Conservation (phyloP, 2,329 filamentous ascomycete species). For the Pestalotiopsis sp. region DNA sequence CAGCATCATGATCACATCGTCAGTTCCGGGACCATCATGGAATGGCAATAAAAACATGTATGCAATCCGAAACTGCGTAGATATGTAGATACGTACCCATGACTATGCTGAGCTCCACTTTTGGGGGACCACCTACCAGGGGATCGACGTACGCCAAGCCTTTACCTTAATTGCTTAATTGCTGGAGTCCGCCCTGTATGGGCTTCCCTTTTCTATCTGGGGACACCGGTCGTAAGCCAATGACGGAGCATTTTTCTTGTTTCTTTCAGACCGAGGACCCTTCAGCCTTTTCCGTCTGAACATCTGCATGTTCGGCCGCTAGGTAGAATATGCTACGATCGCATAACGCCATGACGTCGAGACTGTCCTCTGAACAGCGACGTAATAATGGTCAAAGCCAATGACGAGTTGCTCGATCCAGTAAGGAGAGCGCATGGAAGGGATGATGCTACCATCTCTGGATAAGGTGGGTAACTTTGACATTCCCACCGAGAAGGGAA, state of each 20-base stretch:
- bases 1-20: no score
- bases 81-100: neutral
- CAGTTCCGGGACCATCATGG: no score
- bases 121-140: neutral
- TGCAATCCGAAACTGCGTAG: no score
- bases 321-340: neutral
- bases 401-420: neutral
- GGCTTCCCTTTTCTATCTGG: neutral
- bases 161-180: slow-evolving; percentile 7
- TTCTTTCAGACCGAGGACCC: neutral
- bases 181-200: neutral
- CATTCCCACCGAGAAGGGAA: neutral
- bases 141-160: neutral
- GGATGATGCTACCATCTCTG: neutral
- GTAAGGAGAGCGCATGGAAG: neutral
- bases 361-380: neutral
- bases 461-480: neutral
- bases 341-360: neutral
- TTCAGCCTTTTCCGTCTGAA: neutral
- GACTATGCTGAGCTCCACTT: neutral
- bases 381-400: neutral
- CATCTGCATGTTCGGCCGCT: neutral
- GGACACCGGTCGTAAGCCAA: neutral
- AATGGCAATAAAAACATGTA: no score
- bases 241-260: neutral